A percentile compares a stretch with the other conserved stretches of the same genome.
These are phyloP conservation scores for Castanea crenata DNA, from an alignment of 306 rosid genomes.

Conservation along the genomic window DNA sequence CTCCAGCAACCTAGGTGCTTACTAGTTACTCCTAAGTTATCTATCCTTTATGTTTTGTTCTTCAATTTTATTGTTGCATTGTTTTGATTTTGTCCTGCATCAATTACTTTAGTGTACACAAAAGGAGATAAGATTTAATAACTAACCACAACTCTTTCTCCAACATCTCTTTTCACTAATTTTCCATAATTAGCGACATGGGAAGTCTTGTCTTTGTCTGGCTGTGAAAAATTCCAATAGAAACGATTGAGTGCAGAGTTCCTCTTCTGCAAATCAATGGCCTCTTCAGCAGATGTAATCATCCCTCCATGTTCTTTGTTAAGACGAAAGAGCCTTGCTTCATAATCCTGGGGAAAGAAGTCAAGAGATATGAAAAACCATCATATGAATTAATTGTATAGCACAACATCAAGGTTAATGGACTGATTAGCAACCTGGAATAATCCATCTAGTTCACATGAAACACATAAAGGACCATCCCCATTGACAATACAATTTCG, in stretches of 20 bases:
- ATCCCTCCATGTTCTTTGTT: constrained; percentile 67
- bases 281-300: constrained; percentile 88
- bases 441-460: constrained; percentile 79
- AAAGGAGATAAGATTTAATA: constrained; percentile 16
- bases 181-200: constrained; percentile 39
- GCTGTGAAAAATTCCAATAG: constrained; percentile 62
- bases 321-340: constrained; percentile 83
- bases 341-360: constrained; percentile 60
- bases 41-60: too few relatives aligned
- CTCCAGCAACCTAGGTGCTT: too few relatives aligned
- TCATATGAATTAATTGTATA: neutral
- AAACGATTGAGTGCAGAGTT: constrained; percentile 71
- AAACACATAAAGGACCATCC: constrained; percentile 75
- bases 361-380: constrained; percentile 12
- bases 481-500: constrained; percentile 67
- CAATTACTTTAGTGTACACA: neutral
- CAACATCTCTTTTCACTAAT: constrained; percentile 75
- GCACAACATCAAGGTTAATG: constrained; percentile 25
- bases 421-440: constrained; percentile 63
- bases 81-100: too few relatives aligned
- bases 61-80: too few relatives aligned
- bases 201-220: constrained; percentile 43
- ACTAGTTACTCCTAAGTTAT: too few relatives aligned
- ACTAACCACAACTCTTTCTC: constrained; percentile 88
- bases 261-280: constrained; percentile 78